phyloP scores from a whole-genome alignment of 164 flowering plant species.

The Pachysandra terminalis region DNA sequence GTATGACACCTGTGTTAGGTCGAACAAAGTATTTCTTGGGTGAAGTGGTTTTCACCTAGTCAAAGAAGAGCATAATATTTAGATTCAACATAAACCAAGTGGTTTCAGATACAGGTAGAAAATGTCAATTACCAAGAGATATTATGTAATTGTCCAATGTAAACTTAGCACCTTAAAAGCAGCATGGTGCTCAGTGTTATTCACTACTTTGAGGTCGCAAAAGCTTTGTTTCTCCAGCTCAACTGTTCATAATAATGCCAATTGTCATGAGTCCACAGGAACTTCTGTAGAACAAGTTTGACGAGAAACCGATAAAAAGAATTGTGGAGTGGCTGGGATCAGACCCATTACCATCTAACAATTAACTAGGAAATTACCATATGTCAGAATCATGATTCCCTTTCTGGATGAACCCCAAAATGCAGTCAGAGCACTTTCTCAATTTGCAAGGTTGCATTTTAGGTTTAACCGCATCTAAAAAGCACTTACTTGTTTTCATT shows the following conservation, averaged over 20 bases:
- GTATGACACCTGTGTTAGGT: slow-evolving; percentile 81
- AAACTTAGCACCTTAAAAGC: slow-evolving; percentile 71
- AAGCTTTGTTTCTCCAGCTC: slow-evolving; percentile 82
- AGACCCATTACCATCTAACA: neutral
- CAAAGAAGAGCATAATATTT: neutral
- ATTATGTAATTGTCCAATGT: neutral
- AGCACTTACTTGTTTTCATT: too few relatives aligned
- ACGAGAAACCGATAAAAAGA: neutral
- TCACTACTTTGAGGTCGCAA: slow-evolving; percentile 85
- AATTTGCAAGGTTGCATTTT: too few relatives aligned
- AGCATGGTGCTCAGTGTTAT: slow-evolving; percentile 75
- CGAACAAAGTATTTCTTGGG: slow-evolving; percentile 94
- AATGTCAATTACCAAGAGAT: neutral
- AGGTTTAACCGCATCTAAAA: too few relatives aligned
- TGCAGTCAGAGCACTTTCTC: neutral
- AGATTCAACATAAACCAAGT: neutral
- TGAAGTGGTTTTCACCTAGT: slow-evolving; percentile 88
- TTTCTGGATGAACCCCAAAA: neutral
- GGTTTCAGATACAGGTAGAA: neutral
- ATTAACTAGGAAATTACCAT: neutral
- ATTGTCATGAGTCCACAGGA: slow-evolving; percentile 2
- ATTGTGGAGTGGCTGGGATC: neutral
- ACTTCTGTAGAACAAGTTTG: neutral
- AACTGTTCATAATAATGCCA: slow-evolving; percentile 45
- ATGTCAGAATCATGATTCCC: neutral